phyloP scores from a whole-genome alignment of 2,329 filamentous ascomycete genomes.

The Talaromyces verruculosus region DNA sequence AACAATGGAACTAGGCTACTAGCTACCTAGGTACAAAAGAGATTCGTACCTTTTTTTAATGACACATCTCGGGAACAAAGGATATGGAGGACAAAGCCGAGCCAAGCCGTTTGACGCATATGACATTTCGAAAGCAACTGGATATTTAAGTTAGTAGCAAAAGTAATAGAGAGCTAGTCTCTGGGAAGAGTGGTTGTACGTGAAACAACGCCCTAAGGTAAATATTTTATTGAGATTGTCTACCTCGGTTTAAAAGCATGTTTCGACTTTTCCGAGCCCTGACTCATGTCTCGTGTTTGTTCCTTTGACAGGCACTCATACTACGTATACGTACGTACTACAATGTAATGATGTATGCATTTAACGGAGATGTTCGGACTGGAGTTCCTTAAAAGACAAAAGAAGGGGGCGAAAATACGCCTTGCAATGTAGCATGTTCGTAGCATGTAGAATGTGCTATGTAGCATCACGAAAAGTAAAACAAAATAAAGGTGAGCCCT shows the following conservation, averaged over 20 bases:
- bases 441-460: not conserved
- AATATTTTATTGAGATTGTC: not conserved
- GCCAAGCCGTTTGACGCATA: not conserved
- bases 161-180: not conserved
- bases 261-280: not conserved
- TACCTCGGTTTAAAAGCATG: not conserved
- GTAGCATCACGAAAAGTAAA: not conserved
- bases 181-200: not conserved
- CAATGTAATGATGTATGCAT: not conserved
- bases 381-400: not conserved
- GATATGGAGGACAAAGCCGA: not conserved
- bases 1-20: not conserved
- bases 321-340: not conserved
- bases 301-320: not conserved
- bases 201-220: not conserved
- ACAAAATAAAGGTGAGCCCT: not conserved
- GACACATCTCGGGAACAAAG: not conserved
- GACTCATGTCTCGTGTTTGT: not conserved
- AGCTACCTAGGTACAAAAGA: not conserved
- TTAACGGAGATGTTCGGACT: conserved; percentile 3
- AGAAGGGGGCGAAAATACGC: not conserved
- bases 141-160: not conserved
- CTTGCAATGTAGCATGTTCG: not conserved
- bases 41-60: not conserved
- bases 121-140: not conserved